Percentiles rank a stretch among this genome's conserved stretches.
These are phyloP conservation scores for Cyanophora paradoxa DNA, from an alignment of 78 protist species.

Conservation along the genomic window DNA sequence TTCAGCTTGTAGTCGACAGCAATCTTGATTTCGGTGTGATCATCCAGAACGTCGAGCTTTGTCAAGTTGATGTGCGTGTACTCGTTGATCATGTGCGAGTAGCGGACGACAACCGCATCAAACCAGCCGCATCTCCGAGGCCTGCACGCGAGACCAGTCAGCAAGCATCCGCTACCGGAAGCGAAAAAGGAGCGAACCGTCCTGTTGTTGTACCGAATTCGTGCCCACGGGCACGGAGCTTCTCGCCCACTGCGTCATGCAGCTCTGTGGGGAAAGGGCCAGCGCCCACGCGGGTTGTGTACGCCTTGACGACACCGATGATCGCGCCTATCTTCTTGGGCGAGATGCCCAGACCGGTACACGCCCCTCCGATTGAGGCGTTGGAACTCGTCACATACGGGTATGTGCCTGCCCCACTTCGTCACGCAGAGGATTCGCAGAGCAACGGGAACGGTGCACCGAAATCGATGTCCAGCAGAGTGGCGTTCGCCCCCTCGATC, in stretches of 20 bases:
- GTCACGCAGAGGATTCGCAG: no score
- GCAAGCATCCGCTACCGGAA: no score
- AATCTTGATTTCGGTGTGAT: conserved; percentile 56
- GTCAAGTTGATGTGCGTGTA: neutral
- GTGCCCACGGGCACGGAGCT: no score
- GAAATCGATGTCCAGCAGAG: conserved; percentile 85
- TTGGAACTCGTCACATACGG: conserved; percentile 88
- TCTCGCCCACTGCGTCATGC: no score
- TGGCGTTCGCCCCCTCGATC: conserved; percentile 85
- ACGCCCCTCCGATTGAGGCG: conserved; percentile 77
- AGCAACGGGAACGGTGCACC: no score
- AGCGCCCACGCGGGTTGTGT: conserved; percentile 75
- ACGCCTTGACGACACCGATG: conserved; percentile 92
- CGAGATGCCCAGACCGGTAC: conserved; percentile 62
- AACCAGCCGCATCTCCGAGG: conserved; percentile 86
- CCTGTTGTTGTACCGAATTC: conserved; percentile 84
- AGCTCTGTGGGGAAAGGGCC: conserved; percentile 15
- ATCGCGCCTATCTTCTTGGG: no score
- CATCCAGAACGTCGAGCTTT: conserved; percentile 74
- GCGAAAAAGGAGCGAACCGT: no score
- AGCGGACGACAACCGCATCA: conserved; percentile 70
- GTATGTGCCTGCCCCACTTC: no score
- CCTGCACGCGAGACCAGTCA: no score
- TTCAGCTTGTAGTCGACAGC: conserved; percentile 62
- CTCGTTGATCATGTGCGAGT: conserved; percentile 16